Percentiles rank a stretch among this genome's conserved stretches.
Conservation (phyloP, 2,329 filamentous ascomycete species). For the Pseudocercospora vitis region DNA sequence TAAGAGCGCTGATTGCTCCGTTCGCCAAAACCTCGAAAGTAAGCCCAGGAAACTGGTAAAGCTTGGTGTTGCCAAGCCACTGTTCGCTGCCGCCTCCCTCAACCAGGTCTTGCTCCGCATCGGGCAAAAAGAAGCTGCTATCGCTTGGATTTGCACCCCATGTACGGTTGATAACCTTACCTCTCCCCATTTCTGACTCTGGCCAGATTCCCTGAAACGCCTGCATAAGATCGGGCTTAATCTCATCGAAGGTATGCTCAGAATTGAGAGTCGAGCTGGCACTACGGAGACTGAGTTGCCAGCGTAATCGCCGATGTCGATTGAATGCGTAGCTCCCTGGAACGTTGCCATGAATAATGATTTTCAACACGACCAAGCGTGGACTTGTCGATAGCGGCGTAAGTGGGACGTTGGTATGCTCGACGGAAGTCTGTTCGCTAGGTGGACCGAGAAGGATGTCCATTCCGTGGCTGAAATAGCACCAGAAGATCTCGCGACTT, state of each 20-base stretch:
- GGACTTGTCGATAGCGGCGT: slow-evolving; percentile 30
- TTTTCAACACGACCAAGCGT: slow-evolving; percentile 79
- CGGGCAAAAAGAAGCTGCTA: slow-evolving; percentile 38
- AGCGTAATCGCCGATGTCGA: slow-evolving; percentile 82
- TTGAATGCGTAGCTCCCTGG: slow-evolving; percentile 97
- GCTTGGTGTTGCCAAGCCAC: slow-evolving; percentile 70
- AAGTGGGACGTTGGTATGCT: slow-evolving; percentile 7
- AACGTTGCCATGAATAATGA: slow-evolving; percentile 92
- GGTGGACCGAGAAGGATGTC: slow-evolving; percentile 87
- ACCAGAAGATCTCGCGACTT: slow-evolving; percentile 72
- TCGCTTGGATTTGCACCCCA: slow-evolving; percentile 38
- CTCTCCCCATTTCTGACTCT: slow-evolving; percentile 51
- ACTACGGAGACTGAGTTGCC: slow-evolving; percentile 60
- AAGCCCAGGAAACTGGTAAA: slow-evolving; percentile 91
- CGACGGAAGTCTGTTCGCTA: slow-evolving; percentile 39
- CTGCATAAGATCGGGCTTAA: slow-evolving; percentile 53
- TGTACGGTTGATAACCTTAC: slow-evolving; percentile 40
- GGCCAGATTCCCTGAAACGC: slow-evolving; percentile 54
- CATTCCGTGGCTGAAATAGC: slow-evolving; percentile 95
- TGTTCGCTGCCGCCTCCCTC: slow-evolving; percentile 49
- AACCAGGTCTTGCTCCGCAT: slow-evolving; percentile 41
- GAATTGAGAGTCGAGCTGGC: slow-evolving; percentile 60
- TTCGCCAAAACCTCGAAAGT: slow-evolving; percentile 96
- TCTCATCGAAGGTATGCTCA: slow-evolving; percentile 71
- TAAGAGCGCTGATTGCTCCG: slow-evolving; percentile 82